These are phyloP conservation scores for Nepenthes gracilis DNA, from an alignment of 148 eudicot genomes.

Conservation along the genomic window DNA sequence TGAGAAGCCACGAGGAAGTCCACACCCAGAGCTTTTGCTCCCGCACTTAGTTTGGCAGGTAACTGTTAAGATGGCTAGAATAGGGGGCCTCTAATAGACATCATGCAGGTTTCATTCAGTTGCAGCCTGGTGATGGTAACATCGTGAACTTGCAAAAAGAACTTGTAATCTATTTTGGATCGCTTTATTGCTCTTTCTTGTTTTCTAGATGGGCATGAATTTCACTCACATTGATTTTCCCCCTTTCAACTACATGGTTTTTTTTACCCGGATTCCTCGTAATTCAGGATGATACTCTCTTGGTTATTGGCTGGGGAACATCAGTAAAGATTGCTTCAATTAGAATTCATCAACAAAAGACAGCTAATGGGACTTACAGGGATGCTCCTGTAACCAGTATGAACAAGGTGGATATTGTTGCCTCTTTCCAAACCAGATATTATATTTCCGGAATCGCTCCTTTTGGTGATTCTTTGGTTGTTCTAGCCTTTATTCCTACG, in stretches of 20 bases:
- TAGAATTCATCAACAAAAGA: conserved; percentile 33
- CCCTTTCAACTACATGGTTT: conserved; percentile 16
- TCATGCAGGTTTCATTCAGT: too few species aligned
- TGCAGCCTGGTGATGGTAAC: too few species aligned
- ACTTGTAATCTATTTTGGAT: not conserved
- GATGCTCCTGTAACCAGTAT: conserved; percentile 36
- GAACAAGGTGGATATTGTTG: conserved; percentile 85
- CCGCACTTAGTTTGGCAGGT: conserved; percentile 99
- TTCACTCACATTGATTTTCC: conserved; percentile 2
- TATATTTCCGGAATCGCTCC: conserved; percentile 95
- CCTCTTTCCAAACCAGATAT: conserved; percentile 89
- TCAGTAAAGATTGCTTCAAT: conserved; percentile 83
- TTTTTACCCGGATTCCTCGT: conserved; percentile 15
- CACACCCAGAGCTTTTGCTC: conserved; percentile 86
- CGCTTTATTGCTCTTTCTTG: not conserved
- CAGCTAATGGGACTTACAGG: conserved; percentile 52
- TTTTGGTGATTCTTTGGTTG: conserved; percentile 86
- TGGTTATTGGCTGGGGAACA: conserved; percentile 99
- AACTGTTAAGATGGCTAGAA: not conserved
- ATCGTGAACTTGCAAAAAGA: not conserved
- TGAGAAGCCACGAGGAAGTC: conserved; percentile 92
- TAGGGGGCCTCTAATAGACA: too few species aligned
- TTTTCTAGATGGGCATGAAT: not conserved
- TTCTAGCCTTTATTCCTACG: conserved; percentile 75
- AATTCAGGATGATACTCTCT: conserved; percentile 72